These are phyloP conservation scores for Thelonectria olida DNA, from an alignment of 2,329 filamentous ascomycete genomes.

Conservation along the genomic window DNA sequence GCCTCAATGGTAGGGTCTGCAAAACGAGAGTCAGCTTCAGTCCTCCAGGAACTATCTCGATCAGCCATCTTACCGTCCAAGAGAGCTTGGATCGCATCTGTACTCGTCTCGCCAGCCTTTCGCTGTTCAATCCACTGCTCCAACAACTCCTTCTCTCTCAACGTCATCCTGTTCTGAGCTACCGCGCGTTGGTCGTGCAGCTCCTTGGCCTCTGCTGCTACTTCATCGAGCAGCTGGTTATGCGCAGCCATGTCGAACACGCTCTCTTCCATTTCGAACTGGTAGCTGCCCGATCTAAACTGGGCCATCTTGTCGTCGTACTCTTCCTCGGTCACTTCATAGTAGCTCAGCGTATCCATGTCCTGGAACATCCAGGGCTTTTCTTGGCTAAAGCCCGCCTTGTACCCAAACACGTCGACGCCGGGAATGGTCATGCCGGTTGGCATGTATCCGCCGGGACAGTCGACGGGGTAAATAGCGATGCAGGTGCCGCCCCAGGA, in stretches of 20 bases:
- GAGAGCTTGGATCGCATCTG: conserved; percentile 18
- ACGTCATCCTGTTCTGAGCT: conserved; percentile 13
- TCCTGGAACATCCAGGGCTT: conserved; percentile 49
- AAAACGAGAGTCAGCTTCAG: conserved; percentile 19
- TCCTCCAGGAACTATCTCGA: too few relatives aligned
- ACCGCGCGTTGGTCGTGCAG: conserved; percentile 4
- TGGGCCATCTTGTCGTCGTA: conserved; percentile 40
- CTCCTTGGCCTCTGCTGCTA: conserved; percentile 32
- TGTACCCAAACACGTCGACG: conserved; percentile 46
- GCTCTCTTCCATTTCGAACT: conserved; percentile 45
- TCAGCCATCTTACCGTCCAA: conserved; percentile 10
- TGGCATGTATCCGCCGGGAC: conserved; percentile 52
- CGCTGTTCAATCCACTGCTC: conserved; percentile 42
- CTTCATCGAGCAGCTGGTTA: conserved; percentile 41
- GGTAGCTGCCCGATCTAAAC: conserved; percentile 45
- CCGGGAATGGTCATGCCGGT: conserved; percentile 44
- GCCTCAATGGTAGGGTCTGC: conserved; percentile 12
- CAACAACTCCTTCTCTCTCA: conserved; percentile 40
- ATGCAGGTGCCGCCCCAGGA: conserved; percentile 48
- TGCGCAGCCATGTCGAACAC: conserved; percentile 38
- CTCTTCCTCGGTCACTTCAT: conserved; percentile 45
- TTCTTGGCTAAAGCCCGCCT: conserved; percentile 39
- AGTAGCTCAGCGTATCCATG: conserved; percentile 47
- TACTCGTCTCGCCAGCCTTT: conserved; percentile 19
- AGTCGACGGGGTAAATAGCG: conserved; percentile 48